phyloP scores from a whole-genome alignment of 1,284 basidiomycete genomes.

The Leccinum solheimii region DNA sequence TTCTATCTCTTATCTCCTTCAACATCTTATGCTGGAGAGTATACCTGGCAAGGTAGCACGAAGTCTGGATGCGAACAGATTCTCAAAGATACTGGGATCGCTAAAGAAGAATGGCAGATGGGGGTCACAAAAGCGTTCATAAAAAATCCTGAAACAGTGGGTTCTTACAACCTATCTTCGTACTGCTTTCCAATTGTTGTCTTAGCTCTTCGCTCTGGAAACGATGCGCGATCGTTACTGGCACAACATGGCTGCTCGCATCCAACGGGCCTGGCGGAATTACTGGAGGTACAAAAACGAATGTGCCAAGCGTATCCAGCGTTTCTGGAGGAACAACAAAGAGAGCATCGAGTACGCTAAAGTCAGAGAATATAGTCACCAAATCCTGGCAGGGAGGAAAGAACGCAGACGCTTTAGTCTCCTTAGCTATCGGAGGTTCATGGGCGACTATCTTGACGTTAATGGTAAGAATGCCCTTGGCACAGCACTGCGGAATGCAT shows the following conservation, averaged over 20 bases:
- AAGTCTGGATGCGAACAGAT: slow-evolving; percentile 94
- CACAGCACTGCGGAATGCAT: slow-evolving; percentile 73
- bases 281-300: slow-evolving; percentile 96
- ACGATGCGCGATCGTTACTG: slow-evolving; percentile 99
- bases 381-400: slow-evolving; percentile 88
- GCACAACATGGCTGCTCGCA: slow-evolving; percentile 99
- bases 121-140: slow-evolving; percentile 99
- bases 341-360: slow-evolving; percentile 88
- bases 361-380: slow-evolving; percentile 91
- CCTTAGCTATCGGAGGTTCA: slow-evolving; percentile 91
- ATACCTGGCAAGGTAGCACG: slow-evolving; percentile 93
- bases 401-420: slow-evolving; percentile 93
- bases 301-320: slow-evolving; percentile 92
- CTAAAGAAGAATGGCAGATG: slow-evolving; percentile 99
- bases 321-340: slow-evolving; percentile 99
- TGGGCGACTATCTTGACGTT: slow-evolving; percentile 96
- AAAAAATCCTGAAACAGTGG: slow-evolving; percentile 97
- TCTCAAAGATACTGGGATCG: slow-evolving; percentile 92
- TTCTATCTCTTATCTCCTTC: slow-evolving; percentile 96
- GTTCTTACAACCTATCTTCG: slow-evolving; percentile 21
- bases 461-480: slow-evolving; percentile 83
- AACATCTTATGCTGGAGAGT: slow-evolving; percentile 98
- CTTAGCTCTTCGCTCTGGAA: slow-evolving; percentile 93
- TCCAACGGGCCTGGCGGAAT: slow-evolving; percentile 96
- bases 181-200: slow-evolving; percentile 4